Percentiles rank a stretch among this genome's conserved stretches.
phyloP scores from a whole-genome alignment of 352 stramenopile genomes.

The Phytophthora boehmeriae region DNA sequence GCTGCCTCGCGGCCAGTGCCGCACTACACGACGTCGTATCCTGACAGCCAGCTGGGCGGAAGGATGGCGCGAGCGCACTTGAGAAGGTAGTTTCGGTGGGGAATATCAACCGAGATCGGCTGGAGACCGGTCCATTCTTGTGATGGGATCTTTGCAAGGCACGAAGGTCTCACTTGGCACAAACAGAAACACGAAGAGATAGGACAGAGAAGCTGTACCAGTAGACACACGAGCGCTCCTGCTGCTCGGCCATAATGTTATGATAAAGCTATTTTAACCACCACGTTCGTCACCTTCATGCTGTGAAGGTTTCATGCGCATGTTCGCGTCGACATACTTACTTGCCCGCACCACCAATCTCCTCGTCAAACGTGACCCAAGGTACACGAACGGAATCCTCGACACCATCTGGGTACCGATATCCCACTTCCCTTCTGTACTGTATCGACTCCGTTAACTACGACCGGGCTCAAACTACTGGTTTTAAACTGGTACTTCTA shows the following conservation, averaged over 20 bases:
- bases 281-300: neutral
- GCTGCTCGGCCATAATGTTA: slow-evolving; percentile 28
- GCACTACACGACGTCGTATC: slow-evolving; percentile 29
- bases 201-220: slow-evolving; percentile 4
- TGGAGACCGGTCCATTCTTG: no score
- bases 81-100: slow-evolving; percentile 26
- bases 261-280: slow-evolving; percentile 36
- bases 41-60: slow-evolving; percentile 1
- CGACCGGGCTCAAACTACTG: slow-evolving; percentile 7
- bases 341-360: no score
- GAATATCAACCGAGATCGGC: no score
- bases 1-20: slow-evolving; percentile 23
- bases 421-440: neutral
- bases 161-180: slow-evolving; percentile 2
- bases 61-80: slow-evolving; percentile 2
- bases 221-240: neutral
- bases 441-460: slow-evolving; percentile 10
- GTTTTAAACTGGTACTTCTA: neutral
- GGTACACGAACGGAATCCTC: neutral
- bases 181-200: slow-evolving; percentile 4
- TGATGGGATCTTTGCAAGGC: slow-evolving; percentile 1
- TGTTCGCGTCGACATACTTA: no score
- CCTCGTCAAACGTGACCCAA: no score
- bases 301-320: no score
- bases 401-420: neutral